Evolutionary conservation across 176 grass and related monocot genomes (phyloP).

Genomic region (Miscanthus lutarioriparius): DNA sequence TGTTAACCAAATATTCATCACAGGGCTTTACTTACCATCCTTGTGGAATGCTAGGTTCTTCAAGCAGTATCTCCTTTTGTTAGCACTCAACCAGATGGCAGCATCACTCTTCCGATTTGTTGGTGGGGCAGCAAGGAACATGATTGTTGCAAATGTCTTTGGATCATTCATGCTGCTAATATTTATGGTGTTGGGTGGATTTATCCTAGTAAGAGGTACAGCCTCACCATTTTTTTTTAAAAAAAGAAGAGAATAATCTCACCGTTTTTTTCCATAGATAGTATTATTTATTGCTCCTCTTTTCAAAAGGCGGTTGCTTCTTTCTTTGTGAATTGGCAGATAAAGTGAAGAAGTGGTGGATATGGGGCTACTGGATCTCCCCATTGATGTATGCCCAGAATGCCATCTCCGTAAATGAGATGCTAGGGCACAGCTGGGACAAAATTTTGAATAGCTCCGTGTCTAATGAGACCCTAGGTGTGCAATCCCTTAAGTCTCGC

Average conservation of each 20-base stretch:
- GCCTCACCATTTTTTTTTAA: background rate
- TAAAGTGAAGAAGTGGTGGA: slow-evolving; percentile 66
- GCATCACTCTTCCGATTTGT: slow-evolving; percentile 75
- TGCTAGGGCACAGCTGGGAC: slow-evolving; percentile 78
- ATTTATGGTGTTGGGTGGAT: slow-evolving; percentile 77
- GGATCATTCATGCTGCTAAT: slow-evolving; percentile 75
- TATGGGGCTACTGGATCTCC: slow-evolving; percentile 98
- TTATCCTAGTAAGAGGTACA: slow-evolving; percentile 73
- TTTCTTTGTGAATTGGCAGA: slow-evolving; percentile 4
- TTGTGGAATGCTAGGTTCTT: slow-evolving; percentile 57
- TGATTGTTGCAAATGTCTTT: slow-evolving; percentile 88
- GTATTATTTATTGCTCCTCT: background rate
- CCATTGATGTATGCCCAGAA: slow-evolving; percentile 93
- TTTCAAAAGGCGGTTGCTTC: background rate
- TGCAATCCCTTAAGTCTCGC: slow-evolving; percentile 53
- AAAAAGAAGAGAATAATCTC: slow-evolving; percentile 57
- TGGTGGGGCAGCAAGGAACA: slow-evolving; percentile 62
- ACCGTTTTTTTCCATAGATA: background rate
- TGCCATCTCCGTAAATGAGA: slow-evolving; percentile 78
- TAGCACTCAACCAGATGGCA: slow-evolving; percentile 82
- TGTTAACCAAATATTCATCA: background rate
- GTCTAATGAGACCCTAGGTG: slow-evolving; percentile 51
- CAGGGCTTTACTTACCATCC: background rate
- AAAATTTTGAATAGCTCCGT: slow-evolving; percentile 40
- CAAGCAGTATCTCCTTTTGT: slow-evolving; percentile 77